phyloP scores from a whole-genome alignment of 2,329 filamentous ascomycete genomes.

The Xylaria sp. region DNA sequence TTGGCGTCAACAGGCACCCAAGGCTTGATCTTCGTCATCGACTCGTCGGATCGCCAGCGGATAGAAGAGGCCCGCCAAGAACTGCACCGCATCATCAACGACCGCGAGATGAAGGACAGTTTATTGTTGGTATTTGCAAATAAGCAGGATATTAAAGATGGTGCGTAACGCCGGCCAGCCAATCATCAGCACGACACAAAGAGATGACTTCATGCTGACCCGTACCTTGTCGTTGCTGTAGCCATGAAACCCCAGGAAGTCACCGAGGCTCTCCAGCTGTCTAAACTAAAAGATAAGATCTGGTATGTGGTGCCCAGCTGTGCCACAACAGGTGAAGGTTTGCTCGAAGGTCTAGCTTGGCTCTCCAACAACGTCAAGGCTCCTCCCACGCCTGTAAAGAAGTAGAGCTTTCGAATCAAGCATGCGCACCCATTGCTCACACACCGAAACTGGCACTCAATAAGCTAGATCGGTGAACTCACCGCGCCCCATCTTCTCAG shows the following conservation, averaged over 20 bases:
- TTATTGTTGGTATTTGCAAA: slow-evolving; percentile 96
- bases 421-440: slow-evolving; percentile 5
- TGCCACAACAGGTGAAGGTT: slow-evolving; percentile 82
- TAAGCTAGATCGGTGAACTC: neutral
- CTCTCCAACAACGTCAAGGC: slow-evolving; percentile 86
- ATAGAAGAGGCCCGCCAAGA: slow-evolving; percentile 95
- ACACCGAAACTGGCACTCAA: slow-evolving; percentile 8
- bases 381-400: slow-evolving; percentile 65
- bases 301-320: slow-evolving; percentile 89
- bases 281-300: slow-evolving; percentile 82
- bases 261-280: slow-evolving; percentile 79
- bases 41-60: slow-evolving; percentile 90
- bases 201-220: slow-evolving; percentile 28
- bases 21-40: slow-evolving; percentile 98
- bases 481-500: neutral
- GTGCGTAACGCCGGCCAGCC: slow-evolving; percentile 54
- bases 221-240: slow-evolving; percentile 50
- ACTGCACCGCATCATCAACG: slow-evolving; percentile 96
- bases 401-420: slow-evolving; percentile 53
- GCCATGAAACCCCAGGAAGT: slow-evolving; percentile 84
- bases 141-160: slow-evolving; percentile 93
- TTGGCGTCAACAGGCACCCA: slow-evolving; percentile 77
- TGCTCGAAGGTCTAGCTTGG: slow-evolving; percentile 85
- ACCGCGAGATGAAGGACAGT: slow-evolving; percentile 97
- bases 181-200: neutral